Base-by-base conservation (phyloP, 345 rosid genomes). In the Citrus australasica region DNA sequence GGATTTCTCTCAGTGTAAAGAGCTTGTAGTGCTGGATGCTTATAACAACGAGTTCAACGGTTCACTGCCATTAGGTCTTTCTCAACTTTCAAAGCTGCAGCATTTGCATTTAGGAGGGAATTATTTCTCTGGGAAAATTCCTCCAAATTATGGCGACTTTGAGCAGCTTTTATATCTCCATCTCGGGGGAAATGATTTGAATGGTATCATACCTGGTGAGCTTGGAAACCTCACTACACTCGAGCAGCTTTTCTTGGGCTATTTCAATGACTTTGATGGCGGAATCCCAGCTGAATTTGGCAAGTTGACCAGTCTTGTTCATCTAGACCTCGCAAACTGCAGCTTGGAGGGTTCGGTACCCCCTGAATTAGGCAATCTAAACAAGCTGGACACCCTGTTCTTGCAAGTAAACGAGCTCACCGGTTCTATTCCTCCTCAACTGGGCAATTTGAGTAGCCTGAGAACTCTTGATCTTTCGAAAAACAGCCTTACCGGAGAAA, bases 101-200 rank as follows among this genome's bases (percentile, higher is more conserved):
- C 73, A 85, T 88, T 92, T 95, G 82, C 85, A 92, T 67, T 87
- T 95, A 60, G 99, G 99, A 16, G 98, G 99, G 73, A 95, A 95
- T 84, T 95, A 77, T 87, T 93, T 95, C 67, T 65, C 67, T 7
- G 98, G 99, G 10, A 81, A 78, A 82, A 95, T 95, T 64, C 98
- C 98, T 24, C 62, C 55, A 35, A 83, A 81, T 63, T 93, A 92
- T 25, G 98, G 95, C 71, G 76, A 79, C 77, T 83, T 93, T 61
- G 73, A 75, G 82, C 73, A 79, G 55, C 86, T 95, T 82, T 81
- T 84, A 84, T 91, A 81, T 84, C 89, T 95, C 25, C 91, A 95
- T 33, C 88, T 95, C 35, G 89, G 90, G 0, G 99, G 98, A 37
- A 95, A 95, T 78, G 90, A 92, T 80, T 91, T 95, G 24, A 81